phyloP scores from a whole-genome alignment of 2,329 filamentous ascomycete species.

The Teratosphaeria epicoccoides region DNA sequence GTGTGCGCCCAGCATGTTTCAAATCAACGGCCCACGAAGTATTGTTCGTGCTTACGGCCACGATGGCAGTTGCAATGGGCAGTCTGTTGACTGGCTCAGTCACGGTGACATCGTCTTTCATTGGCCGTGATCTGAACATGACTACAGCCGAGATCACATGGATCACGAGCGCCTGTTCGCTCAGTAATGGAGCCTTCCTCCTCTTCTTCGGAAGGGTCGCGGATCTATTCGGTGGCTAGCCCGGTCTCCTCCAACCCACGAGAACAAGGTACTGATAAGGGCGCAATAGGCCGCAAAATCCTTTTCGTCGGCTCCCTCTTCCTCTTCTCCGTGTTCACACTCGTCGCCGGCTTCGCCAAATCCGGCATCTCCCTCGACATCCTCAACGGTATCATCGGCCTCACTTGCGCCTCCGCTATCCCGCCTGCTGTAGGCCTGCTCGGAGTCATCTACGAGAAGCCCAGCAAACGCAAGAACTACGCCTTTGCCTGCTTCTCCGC shows the following conservation, averaged over 20 bases:
- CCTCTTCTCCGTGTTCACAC: slow-evolving; percentile 46
- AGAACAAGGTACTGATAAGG: background rate
- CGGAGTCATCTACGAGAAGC: slow-evolving; percentile 52
- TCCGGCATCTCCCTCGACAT: slow-evolving; percentile 51
- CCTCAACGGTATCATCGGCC: slow-evolving; percentile 52
- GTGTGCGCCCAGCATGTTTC: slow-evolving; percentile 48
- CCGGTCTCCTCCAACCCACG: background rate
- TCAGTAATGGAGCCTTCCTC: slow-evolving; percentile 54
- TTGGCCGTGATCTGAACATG: slow-evolving; percentile 51
- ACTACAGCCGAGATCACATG: slow-evolving; percentile 56
- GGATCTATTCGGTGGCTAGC: slow-evolving; percentile 50
- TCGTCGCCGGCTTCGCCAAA: slow-evolving; percentile 51
- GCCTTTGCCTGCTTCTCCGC: slow-evolving; percentile 54
- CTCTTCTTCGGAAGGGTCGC: slow-evolving; percentile 56
- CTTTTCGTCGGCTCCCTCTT: slow-evolving; percentile 52
- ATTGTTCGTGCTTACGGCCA: slow-evolving; percentile 55
- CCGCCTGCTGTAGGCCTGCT: slow-evolving; percentile 55
- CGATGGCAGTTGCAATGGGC: slow-evolving; percentile 54
- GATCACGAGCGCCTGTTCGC: slow-evolving; percentile 53
- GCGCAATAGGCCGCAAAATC: slow-evolving; percentile 38
- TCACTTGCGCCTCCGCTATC: slow-evolving; percentile 54
- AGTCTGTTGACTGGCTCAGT: slow-evolving; percentile 50
- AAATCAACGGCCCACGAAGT: slow-evolving; percentile 51
- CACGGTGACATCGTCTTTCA: slow-evolving; percentile 52
- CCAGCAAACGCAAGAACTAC: slow-evolving; percentile 51